Conservation (phyloP, 225 moss, liverwort and hornwort genomes). For the Neckera pumila region DNA sequence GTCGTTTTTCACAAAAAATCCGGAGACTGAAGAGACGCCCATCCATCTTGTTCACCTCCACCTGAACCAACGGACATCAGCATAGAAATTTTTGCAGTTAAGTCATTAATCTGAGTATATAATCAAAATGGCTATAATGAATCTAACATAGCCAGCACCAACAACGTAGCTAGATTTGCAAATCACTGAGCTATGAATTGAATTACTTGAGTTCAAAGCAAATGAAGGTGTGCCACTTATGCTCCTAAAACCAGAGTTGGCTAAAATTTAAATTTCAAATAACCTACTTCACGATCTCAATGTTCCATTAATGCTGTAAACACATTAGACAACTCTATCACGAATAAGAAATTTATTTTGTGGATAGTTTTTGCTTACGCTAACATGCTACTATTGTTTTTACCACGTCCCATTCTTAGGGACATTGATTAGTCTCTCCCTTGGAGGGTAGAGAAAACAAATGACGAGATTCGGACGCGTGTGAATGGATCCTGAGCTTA, state of each 20-base stretch:
- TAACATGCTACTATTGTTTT: background rate
- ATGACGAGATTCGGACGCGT: background rate
- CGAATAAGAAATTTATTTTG: background rate
- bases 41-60: conserved; percentile 85
- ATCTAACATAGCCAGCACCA: background rate
- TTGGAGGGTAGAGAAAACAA: background rate
- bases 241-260: background rate
- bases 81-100: background rate
- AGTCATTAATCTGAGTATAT: background rate
- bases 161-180: background rate
- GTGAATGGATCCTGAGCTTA: conserved; percentile 6
- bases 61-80: conserved; percentile 21
- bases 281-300: background rate
- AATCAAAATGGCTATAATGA: background rate
- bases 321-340: background rate
- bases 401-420: background rate
- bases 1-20: conserved; percentile 86
- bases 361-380: background rate
- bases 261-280: background rate
- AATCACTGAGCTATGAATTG: background rate
- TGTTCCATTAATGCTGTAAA: background rate
- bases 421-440: background rate
- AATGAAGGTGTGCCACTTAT: background rate
- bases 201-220: background rate
- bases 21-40: conserved; percentile 65